Percentiles rank a stretch among this genome's conserved stretches.
phyloP scores from a whole-genome alignment of 139 green algal genomes.

The Asterochloris sp. region DNA sequence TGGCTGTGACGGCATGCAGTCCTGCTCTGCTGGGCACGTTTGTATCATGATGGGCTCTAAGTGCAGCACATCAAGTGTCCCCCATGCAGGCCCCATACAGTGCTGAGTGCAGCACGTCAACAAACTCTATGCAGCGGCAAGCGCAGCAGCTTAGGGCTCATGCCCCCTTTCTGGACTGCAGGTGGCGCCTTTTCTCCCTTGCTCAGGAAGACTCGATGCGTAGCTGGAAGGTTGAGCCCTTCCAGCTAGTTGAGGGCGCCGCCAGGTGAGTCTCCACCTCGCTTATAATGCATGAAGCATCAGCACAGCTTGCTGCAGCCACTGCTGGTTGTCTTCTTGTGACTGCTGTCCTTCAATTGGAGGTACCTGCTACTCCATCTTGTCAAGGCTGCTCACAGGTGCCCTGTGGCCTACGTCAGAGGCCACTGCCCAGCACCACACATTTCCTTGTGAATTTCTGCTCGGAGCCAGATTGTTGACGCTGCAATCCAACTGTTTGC shows the following conservation, averaged over 20 bases:
- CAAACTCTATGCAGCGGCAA: no score
- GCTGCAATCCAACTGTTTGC: not conserved
- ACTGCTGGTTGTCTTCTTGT: no score
- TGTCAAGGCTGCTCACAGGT: not conserved
- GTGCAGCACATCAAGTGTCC: no score
- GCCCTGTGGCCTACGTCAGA: not conserved
- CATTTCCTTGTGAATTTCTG: not conserved
- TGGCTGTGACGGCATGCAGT: not conserved
- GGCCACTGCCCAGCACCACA: not conserved
- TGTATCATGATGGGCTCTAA: conserved; percentile 1
- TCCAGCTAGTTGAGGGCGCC: conserved; percentile 84
- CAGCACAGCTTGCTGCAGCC: not conserved
- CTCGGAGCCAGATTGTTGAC: not conserved
- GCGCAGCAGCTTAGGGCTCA: no score
- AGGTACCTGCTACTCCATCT: not conserved
- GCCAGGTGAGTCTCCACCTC: conserved; percentile 20
- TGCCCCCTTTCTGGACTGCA: no score
- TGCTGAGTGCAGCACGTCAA: no score
- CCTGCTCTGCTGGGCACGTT: not conserved
- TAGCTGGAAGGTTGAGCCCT: conserved; percentile 91
- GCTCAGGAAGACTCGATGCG: conserved; percentile 45
- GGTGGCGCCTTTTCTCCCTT: conserved; percentile 78
- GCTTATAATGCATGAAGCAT: not conserved
- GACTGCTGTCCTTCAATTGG: not conserved
- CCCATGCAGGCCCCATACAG: not conserved